phyloP scores from a whole-genome alignment of 768 basidiomycete genomes.

The Phaffia australis region DNA sequence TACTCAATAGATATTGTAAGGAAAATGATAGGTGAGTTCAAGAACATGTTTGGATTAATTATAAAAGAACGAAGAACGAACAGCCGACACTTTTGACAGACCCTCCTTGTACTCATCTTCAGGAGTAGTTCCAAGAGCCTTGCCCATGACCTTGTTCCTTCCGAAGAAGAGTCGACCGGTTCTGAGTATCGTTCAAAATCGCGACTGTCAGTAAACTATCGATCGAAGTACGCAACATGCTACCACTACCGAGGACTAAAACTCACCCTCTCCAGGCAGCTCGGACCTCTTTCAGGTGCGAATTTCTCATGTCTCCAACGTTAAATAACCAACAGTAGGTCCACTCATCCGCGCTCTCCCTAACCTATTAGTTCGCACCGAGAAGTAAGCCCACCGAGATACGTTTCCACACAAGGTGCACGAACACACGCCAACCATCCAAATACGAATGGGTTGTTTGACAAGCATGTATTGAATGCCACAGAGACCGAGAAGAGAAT shows the following conservation, averaged over 20 bases:
- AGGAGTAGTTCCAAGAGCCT: conserved; percentile 75
- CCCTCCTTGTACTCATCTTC: conserved; percentile 78
- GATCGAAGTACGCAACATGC: conserved; percentile 3
- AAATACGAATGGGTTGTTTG: no score
- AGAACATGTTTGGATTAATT: background rate
- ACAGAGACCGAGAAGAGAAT: no score
- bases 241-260: conserved; percentile 20
- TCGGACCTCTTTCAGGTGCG: conserved; percentile 85
- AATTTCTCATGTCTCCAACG: conserved; percentile 89
- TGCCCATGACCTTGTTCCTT: conserved; percentile 68
- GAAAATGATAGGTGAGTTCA: background rate
- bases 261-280: conserved; percentile 83
- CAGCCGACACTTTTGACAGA: conserved; percentile 52
- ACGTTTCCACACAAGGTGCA: background rate
- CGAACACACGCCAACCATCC: no score
- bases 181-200: conserved; percentile 39
- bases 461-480: no score
- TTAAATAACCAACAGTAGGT: conserved; percentile 91
- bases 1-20: conserved; percentile 36
- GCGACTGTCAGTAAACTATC: background rate
- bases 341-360: conserved; percentile 76
- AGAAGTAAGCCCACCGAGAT: background rate
- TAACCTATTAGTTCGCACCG: conserved; percentile 47
- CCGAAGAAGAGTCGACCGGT: conserved; percentile 79
- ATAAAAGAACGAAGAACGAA: conserved; percentile 12